phyloP scores from a whole-genome alignment of 345 rosid species.

The Eucalyptus brandiana region DNA sequence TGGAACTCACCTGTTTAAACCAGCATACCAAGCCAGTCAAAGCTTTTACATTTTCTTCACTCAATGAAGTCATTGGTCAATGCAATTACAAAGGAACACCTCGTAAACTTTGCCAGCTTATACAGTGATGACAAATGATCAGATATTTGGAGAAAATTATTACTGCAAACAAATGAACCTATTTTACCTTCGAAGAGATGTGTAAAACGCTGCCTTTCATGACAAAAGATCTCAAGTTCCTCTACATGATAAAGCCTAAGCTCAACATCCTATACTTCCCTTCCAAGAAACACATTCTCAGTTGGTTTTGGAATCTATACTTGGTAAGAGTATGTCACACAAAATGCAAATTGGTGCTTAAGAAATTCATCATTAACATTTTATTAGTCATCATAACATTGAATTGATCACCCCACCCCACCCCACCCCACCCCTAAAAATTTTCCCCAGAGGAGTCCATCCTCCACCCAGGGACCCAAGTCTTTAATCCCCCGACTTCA shows the following conservation, averaged over 20 bases:
- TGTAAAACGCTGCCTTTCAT: background rate
- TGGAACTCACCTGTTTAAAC: slow-evolving; percentile 66
- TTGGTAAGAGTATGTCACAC: background rate
- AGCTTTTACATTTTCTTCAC: background rate
- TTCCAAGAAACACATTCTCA: background rate
- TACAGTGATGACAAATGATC: background rate
- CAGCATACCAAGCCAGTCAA: background rate
- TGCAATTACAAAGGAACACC: background rate
- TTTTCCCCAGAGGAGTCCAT: background rate
- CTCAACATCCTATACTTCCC: background rate
- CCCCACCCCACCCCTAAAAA: background rate
- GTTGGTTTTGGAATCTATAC: background rate
- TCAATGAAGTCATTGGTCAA: background rate
- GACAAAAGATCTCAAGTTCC: background rate
- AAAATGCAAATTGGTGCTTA: background rate
- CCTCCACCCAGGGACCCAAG: background rate
- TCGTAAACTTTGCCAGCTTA: background rate
- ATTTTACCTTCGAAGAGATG: background rate
- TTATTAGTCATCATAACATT: background rate
- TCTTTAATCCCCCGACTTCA: background rate
- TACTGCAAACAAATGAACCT: background rate
- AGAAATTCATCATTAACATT: background rate
- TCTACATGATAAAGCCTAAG: background rate
- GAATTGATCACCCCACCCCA: background rate
- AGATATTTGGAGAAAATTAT: background rate